Evolutionary conservation across 331 rosid genomes (phyloP), one percentile per base, ranked within the genome.

Genomic region (Malus hybrid): DNA sequence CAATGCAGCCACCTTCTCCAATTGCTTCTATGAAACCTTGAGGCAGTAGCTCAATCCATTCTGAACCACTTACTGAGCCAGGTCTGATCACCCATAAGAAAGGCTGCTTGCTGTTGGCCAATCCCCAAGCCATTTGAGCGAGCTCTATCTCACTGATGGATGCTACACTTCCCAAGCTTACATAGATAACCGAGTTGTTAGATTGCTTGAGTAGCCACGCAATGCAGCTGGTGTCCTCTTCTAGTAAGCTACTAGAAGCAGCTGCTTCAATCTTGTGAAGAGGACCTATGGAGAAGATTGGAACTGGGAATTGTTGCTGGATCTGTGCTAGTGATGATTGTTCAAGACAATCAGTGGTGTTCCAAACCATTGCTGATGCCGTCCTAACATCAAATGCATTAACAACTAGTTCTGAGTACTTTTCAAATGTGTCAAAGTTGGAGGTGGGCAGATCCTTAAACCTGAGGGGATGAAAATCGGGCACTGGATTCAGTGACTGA

Each of bases 151-250:
- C 83, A 1, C 81, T 60, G 74, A 86, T 64, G 5, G 79, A 77
- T 6, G 87, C 89, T 63, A 90, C 20, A 82, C 90, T 90, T 32
- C 92, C 95, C 33, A 83, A 61, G 57, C 92, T 90, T 33, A 87
- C 83, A 50, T 90, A 90, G 52, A 90, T 9, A 18, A 87, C 92
- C 0, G 90, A 90, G 7, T 81, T 42, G 36, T 13, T 67, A 42
- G 61, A 22, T 62, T 87, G 87, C 67, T 78, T 71, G 78, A 78
- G 73, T 1, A 90, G 90, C 92, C 95, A 90, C 3, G 73, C 31
- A 12, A 90, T 70, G 83, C 92, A 90, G 42, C 77, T 70, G 20
- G 79, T n/a, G 54, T 81, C 90, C 75, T 84, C 83, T 48, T 48
- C 60, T 0, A 79, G 44, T 32, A 77, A 70, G 83, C 86, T 86